These are phyloP conservation scores for Candida ponderosae DNA, from an alignment of 805 yeast species.

Conservation along the genomic window DNA sequence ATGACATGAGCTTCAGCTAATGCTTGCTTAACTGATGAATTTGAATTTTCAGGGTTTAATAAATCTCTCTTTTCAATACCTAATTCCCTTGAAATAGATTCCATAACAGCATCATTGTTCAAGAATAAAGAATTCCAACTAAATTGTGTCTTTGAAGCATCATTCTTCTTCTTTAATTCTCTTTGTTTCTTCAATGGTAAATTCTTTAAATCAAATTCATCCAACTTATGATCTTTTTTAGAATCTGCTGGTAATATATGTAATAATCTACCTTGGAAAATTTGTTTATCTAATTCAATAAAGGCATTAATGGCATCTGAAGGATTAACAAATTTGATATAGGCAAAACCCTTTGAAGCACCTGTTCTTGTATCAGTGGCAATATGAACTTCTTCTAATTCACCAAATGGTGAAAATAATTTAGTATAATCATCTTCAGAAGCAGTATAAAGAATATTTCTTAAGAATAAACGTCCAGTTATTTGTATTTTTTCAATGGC, in stretches of 20 bases:
- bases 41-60: conserved; percentile 79
- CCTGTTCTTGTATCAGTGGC: conserved; percentile 90
- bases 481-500: conserved; percentile 42
- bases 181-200: conserved; percentile 88
- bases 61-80: conserved; percentile 80
- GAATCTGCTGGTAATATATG: conserved; percentile 84
- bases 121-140: conserved; percentile 92
- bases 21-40: conserved; percentile 92
- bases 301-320: conserved; percentile 75
- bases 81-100: conserved; percentile 76
- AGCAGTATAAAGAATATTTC: conserved; percentile 78
- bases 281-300: conserved; percentile 68
- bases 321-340: conserved; percentile 61
- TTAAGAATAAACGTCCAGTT: conserved; percentile 79
- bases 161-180: conserved; percentile 74
- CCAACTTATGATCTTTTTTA: conserved; percentile 75
- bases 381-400: conserved; percentile 80
- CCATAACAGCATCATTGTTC: conserved; percentile 87
- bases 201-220: conserved; percentile 86
- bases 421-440: conserved; percentile 69
- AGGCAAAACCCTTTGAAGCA: conserved; percentile 87
- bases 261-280: conserved; percentile 88
- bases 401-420: conserved; percentile 63
- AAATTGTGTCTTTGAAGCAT: conserved; percentile 81
- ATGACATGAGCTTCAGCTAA: conserved; percentile 95